Conservation (phyloP, 352 stramenopile genomes). For the Aphanomyces astaci region DNA sequence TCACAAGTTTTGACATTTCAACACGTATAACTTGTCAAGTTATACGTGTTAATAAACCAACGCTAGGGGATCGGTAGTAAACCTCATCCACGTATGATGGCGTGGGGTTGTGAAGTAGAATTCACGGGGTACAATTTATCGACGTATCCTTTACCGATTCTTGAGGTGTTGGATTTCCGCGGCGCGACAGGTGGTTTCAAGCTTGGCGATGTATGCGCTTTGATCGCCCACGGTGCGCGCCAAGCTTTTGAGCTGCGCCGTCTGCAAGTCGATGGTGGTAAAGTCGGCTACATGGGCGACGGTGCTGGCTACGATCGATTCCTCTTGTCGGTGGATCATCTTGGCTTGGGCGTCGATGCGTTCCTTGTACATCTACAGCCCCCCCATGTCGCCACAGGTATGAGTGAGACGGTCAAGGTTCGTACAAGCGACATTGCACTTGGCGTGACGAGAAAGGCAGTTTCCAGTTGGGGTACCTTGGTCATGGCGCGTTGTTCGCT, state of each 20-base stretch:
- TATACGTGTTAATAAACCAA: no score
- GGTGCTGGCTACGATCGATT: slow-evolving; percentile 1
- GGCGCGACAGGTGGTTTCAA: slow-evolving; percentile 7
- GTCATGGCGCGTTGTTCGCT: slow-evolving; percentile 1
- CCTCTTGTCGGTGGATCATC: slow-evolving; percentile 13
- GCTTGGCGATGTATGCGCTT: not conserved
- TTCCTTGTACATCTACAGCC: slow-evolving; percentile 23
- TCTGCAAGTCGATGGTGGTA: slow-evolving; percentile 13
- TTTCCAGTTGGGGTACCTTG: slow-evolving; percentile 4
- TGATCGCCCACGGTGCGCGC: not conserved
- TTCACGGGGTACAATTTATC: no score
- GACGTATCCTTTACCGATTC: slow-evolving; percentile 10
- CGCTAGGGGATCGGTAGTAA: no score
- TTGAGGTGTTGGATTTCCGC: slow-evolving; percentile 20
- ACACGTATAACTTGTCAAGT: no score
- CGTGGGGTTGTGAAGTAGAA: no score
- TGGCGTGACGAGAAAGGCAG: no score
- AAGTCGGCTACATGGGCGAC: slow-evolving; percentile 10
- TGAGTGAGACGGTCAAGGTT: not conserved
- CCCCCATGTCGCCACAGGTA: no score
- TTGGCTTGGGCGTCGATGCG: slow-evolving; percentile 12
- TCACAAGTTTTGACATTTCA: no score
- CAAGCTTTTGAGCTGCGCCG: not conserved
- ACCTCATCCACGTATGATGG: no score
- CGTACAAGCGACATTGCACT: no score